A percentile compares a stretch with the other conserved stretches of the same genome.
Conservation (phyloP, 2,329 filamentous ascomycete species). For the Diplodia corticola region DNA sequence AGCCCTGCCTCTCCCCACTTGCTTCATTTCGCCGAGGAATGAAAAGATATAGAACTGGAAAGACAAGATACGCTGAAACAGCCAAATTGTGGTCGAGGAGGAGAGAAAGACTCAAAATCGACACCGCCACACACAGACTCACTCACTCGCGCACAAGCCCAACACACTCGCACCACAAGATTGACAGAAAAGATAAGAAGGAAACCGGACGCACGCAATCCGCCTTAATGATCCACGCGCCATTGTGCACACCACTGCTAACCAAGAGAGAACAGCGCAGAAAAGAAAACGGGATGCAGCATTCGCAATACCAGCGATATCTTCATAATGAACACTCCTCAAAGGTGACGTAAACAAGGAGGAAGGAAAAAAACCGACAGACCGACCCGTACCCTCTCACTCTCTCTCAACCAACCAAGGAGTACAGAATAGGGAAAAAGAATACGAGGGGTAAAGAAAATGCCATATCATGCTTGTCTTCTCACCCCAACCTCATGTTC, state of each 20-base stretch:
- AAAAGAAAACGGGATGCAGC: neutral
- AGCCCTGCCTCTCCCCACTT: neutral
- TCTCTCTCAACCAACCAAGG: neutral
- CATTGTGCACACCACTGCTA: neutral
- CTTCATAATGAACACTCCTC: neutral
- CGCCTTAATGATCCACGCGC: neutral
- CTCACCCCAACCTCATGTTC: neutral
- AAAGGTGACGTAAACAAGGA: neutral
- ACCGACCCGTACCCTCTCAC: neutral
- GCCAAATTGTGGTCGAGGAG: neutral
- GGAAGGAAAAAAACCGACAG: neutral
- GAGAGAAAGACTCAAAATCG: neutral
- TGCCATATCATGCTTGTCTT: neutral
- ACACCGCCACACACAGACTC: too few relatives aligned
- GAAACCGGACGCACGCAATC: neutral
- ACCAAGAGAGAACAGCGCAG: neutral
- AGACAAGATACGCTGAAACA: neutral
- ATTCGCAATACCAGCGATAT: conserved; percentile 3
- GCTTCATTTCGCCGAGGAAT: neutral
- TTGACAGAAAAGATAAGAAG: neutral
- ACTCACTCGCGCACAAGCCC: neutral
- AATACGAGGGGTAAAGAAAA: neutral
- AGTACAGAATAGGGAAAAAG: neutral
- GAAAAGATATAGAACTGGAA: neutral
- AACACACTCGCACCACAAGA: neutral